Conservation (phyloP, 129 eudicot genomes). For the Dittrichia graveolens region DNA sequence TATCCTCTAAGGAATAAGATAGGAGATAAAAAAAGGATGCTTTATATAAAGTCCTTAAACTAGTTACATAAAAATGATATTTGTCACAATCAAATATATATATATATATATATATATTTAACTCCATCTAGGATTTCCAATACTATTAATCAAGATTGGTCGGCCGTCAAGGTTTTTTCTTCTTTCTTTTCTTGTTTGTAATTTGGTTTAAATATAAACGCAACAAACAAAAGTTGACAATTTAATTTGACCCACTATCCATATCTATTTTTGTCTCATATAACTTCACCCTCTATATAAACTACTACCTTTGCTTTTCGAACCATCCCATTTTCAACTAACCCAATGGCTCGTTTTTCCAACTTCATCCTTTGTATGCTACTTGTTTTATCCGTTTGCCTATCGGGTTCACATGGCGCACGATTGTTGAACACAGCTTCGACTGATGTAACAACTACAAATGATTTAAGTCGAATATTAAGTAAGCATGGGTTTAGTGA, state of each 20-base stretch:
- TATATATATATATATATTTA: too few relatives aligned
- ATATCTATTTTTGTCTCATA: constrained; percentile 6
- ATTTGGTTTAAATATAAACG: neutral
- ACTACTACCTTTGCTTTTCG: neutral
- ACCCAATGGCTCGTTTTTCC: constrained; percentile 23
- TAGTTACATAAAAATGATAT: too few relatives aligned
- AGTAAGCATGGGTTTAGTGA: constrained; percentile 40
- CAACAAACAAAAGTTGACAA: neutral
- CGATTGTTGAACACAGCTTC: neutral
- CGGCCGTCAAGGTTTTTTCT: too few relatives aligned
- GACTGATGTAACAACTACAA: neutral
- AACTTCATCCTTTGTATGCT: constrained; percentile 22
- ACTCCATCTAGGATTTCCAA: too few relatives aligned
- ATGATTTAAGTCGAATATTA: constrained; percentile 2
- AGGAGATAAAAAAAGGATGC: too few relatives aligned
- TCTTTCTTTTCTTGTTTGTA: too few relatives aligned
- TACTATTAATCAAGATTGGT: too few relatives aligned
- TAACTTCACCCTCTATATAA: constrained; percentile 17
- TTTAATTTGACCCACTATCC: constrained; percentile 18
- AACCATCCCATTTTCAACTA: constrained; percentile 9
- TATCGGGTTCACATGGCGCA: constrained; percentile 9
- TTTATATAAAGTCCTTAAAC: too few relatives aligned
- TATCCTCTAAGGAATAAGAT: too few relatives aligned
- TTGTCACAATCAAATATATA: too few relatives aligned
- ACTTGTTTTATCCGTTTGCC: neutral